Evolutionary conservation across 2,329 filamentous ascomycete species (phyloP).

Genomic region (Fusarium dimerum): DNA sequence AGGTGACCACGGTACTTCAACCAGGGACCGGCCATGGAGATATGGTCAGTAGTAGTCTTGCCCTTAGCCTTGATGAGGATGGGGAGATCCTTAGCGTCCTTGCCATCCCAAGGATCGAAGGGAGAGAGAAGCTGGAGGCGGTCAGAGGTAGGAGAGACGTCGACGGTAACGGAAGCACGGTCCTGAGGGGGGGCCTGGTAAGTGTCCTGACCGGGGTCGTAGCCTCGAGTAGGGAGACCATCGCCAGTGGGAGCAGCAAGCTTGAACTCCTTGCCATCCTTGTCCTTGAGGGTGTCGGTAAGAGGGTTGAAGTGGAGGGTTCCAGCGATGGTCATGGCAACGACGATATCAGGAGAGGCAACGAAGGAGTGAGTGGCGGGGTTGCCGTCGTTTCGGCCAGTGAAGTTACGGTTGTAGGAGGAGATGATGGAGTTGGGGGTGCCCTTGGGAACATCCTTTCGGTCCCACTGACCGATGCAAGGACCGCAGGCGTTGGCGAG

Average conservation of each 20-base stretch:
- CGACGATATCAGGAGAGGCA: slow-evolving; percentile 85
- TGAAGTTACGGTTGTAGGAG: slow-evolving; percentile 99
- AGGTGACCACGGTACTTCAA: slow-evolving; percentile 98
- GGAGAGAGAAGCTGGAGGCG: slow-evolving; percentile 90
- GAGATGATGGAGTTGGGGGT: slow-evolving; percentile 95
- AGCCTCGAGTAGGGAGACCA: slow-evolving; percentile 78
- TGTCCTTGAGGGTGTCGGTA: slow-evolving; percentile 88
- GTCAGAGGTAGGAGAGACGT: slow-evolving; percentile 86
- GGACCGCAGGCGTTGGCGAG: slow-evolving; percentile 94
- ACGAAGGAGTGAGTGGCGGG: slow-evolving; percentile 93
- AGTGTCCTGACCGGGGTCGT: slow-evolving; percentile 88
- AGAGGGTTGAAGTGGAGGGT: slow-evolving; percentile 92
- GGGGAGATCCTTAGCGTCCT: slow-evolving; percentile 80
- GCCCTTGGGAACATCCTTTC: slow-evolving; percentile 91
- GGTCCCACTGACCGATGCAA: slow-evolving; percentile 95
- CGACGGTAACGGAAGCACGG: slow-evolving; percentile 71
- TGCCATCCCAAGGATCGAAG: slow-evolving; percentile 88
- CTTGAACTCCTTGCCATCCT: slow-evolving; percentile 95
- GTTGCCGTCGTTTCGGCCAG: slow-evolving; percentile 95
- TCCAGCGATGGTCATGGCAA: slow-evolving; percentile 82
- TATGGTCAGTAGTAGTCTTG: slow-evolving; percentile 98
- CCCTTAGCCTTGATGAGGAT: slow-evolving; percentile 98
- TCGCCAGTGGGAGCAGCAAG: slow-evolving; percentile 78
- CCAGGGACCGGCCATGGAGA: slow-evolving; percentile 95
- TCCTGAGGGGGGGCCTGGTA: slow-evolving; percentile 93